Evolutionary conservation across 2,329 filamentous ascomycete species (phyloP).

Genomic region (Didymella exigua): DNA sequence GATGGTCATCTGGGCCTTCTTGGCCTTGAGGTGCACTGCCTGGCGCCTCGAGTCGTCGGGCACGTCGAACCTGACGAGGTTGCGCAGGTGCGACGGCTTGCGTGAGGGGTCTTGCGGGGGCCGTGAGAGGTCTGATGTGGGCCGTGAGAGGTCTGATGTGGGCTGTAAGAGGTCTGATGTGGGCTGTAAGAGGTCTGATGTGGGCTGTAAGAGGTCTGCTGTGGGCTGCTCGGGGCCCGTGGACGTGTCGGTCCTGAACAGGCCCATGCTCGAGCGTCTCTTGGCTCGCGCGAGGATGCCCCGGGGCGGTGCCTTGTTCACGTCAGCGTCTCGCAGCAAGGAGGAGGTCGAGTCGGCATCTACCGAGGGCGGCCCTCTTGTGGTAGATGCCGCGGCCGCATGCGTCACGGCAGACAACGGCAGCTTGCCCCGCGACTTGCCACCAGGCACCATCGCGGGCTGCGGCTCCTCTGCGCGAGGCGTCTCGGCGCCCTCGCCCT

Average conservation of each 20-base stretch:
- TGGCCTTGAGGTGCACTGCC: constrained; percentile 47
- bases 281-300: constrained; percentile 39
- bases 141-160: no score
- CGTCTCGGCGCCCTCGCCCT: constrained; percentile 2
- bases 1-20: constrained; percentile 47
- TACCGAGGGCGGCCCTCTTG: constrained; percentile 39
- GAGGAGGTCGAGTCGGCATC: constrained; percentile 46
- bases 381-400: constrained; percentile 30
- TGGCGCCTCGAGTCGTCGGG: constrained; percentile 49
- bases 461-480: constrained; percentile 21
- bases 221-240: constrained; percentile 11
- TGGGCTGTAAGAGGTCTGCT: constrained; percentile 26
- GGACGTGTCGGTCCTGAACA: constrained; percentile 19
- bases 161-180: no score
- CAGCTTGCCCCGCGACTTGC: constrained; percentile 34
- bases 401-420: constrained; percentile 37
- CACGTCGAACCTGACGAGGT: constrained; percentile 51
- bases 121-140: no score
- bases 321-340: constrained; percentile 45
- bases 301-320: constrained; percentile 37
- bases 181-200: no score
- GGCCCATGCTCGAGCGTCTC: constrained; percentile 31
- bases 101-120: constrained; percentile 25
- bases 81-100: constrained; percentile 39
- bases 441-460: constrained; percentile 35